Conservation (phyloP, 148 eudicot genomes). For the Fallopia convolvulus region DNA sequence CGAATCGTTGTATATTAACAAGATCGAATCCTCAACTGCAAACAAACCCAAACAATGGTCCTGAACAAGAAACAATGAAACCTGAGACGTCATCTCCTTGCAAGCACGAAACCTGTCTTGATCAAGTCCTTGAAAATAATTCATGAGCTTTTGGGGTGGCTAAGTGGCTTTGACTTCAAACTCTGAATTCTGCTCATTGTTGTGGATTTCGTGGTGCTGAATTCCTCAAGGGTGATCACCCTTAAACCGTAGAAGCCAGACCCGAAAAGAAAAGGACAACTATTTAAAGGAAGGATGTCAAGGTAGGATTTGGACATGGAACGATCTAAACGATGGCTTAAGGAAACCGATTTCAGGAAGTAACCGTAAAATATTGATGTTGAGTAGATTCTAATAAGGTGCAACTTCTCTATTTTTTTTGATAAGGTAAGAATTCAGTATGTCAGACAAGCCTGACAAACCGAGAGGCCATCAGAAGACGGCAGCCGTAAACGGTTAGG, state of each 20-base stretch:
- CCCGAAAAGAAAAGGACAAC: slow-evolving; percentile 21
- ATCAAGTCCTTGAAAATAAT: slow-evolving; percentile 53
- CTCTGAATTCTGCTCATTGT: slow-evolving; percentile 7
- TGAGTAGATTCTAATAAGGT: slow-evolving; percentile 39
- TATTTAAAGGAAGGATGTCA: slow-evolving; percentile 16
- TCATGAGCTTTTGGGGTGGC: slow-evolving; percentile 32
- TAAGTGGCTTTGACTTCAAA: slow-evolving; percentile 15
- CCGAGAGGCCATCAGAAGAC: no score
- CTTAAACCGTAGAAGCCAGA: slow-evolving; percentile 17
- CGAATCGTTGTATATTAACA: not conserved
- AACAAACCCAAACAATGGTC: slow-evolving; percentile 29
- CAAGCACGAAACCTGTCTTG: slow-evolving; percentile 37
- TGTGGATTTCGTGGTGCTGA: slow-evolving; percentile 19
- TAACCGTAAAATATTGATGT: slow-evolving; percentile 63
- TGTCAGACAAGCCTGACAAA: no score
- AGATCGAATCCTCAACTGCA: not conserved
- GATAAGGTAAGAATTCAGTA: no score
- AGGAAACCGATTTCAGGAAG: slow-evolving; percentile 66
- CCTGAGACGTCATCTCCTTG: slow-evolving; percentile 48
- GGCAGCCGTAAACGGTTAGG: no score
- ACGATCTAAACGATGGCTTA: slow-evolving; percentile 52
- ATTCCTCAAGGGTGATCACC: slow-evolving; percentile 23
- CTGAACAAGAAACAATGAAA: slow-evolving; percentile 43
- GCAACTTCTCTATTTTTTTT: no score
- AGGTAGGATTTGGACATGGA: slow-evolving; percentile 19